Conservation (phyloP, 495 filamentous ascomycete genomes). For the Darksidea phi region DNA sequence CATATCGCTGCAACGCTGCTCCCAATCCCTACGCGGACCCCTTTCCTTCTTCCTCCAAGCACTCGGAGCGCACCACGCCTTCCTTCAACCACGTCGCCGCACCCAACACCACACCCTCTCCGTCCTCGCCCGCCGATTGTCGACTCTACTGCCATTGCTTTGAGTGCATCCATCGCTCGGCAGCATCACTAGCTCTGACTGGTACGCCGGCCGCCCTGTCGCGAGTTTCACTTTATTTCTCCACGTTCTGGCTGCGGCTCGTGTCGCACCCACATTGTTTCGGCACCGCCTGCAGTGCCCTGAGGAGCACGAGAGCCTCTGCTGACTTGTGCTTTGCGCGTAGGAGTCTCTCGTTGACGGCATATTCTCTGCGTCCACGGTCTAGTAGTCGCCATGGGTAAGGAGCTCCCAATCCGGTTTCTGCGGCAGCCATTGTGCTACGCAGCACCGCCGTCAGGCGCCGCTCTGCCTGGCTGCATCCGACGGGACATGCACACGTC, state of each 20-base stretch:
- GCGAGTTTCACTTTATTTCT: slow-evolving; percentile 28
- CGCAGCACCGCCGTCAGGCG: slow-evolving; percentile 1
- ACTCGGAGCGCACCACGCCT: slow-evolving; percentile 32
- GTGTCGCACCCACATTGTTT: slow-evolving; percentile 28
- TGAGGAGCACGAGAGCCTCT: neutral
- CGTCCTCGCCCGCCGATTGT: slow-evolving; percentile 3
- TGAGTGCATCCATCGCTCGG: slow-evolving; percentile 29
- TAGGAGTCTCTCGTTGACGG: slow-evolving; percentile 34
- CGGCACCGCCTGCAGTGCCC: slow-evolving; percentile 8
- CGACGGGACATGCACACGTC: neutral
- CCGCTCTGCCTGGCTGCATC: neutral
- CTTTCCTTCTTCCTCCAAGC: slow-evolving; percentile 34
- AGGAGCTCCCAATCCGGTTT: slow-evolving; percentile 28
- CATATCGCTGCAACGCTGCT: slow-evolving; percentile 21
- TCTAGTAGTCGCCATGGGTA: slow-evolving; percentile 42
- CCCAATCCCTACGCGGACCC: slow-evolving; percentile 31
- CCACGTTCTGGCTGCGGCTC: slow-evolving; percentile 11
- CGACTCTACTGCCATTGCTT: slow-evolving; percentile 9
- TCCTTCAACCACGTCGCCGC: slow-evolving; percentile 31
- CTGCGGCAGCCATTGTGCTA: slow-evolving; percentile 4
- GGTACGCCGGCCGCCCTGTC: slow-evolving; percentile 26
- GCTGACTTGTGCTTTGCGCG: slow-evolving; percentile 16
- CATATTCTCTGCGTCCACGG: slow-evolving; percentile 24
- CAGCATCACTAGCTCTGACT: slow-evolving; percentile 31
- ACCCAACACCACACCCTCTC: slow-evolving; percentile 15